Percentiles rank a stretch among this genome's conserved stretches.
phyloP scores from a whole-genome alignment of 768 basidiomycete genomes.

The Mycena epipterygia region DNA sequence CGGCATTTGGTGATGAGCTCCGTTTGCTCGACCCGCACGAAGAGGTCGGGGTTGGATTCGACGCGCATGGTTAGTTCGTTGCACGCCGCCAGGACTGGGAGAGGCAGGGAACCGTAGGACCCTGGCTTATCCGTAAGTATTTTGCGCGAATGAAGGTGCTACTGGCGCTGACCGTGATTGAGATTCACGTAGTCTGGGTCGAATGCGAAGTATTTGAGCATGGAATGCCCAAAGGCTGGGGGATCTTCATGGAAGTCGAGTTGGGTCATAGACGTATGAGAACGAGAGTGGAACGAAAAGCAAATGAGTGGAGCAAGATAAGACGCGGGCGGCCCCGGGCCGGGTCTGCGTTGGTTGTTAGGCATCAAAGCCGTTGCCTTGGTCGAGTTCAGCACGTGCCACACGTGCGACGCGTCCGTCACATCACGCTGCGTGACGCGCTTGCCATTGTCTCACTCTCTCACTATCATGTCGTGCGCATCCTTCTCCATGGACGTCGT shows the following conservation, averaged over 20 bases:
- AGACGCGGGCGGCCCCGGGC: too few species aligned
- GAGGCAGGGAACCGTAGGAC: slow-evolving; percentile 70
- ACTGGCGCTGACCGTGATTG: slow-evolving; percentile 65
- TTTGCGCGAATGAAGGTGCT: background rate
- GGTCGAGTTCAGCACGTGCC: background rate
- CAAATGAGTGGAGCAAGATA: too few species aligned
- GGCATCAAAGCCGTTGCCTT: too few species aligned
- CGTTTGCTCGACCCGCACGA: slow-evolving; percentile 56
- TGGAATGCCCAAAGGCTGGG: slow-evolving; percentile 64
- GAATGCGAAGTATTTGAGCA: slow-evolving; percentile 68
- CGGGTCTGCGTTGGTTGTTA: too few species aligned
- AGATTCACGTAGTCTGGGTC: slow-evolving; percentile 73
- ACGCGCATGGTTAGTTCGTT: slow-evolving; percentile 55
- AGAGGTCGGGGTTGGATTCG: slow-evolving; percentile 71
- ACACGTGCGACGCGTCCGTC: slow-evolving; percentile 21
- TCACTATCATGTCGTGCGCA: slow-evolving; percentile 7
- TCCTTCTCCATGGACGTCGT: slow-evolving; percentile 21
- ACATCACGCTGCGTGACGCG: background rate
- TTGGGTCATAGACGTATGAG: slow-evolving; percentile 23
- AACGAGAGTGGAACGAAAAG: background rate
- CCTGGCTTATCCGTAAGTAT: slow-evolving; percentile 53
- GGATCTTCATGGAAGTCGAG: slow-evolving; percentile 6
- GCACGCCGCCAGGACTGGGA: slow-evolving; percentile 62
- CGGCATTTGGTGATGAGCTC: slow-evolving; percentile 50
- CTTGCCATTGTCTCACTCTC: background rate